Evolutionary conservation across 495 filamentous ascomycete genomes (phyloP).

Genomic region (Aspergillus kassunensis): DNA sequence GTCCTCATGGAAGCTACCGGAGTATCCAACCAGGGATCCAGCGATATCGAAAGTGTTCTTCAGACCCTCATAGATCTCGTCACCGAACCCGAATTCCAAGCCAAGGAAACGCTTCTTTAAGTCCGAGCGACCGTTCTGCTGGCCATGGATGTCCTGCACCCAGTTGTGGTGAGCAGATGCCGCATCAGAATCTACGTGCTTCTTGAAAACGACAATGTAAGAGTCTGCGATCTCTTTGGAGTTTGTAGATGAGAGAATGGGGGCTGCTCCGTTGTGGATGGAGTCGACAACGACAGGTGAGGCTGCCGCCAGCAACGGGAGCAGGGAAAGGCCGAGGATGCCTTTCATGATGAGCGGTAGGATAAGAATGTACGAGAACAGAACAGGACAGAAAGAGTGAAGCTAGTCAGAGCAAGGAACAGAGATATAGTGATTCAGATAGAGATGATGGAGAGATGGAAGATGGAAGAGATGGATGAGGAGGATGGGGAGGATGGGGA

Average conservation of each 20-base stretch:
- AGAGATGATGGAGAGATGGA: constrained; percentile 21
- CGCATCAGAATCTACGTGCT: constrained; percentile 67
- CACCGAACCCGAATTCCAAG: constrained; percentile 53
- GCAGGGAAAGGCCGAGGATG: constrained; percentile 57
- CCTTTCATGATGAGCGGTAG: constrained; percentile 67
- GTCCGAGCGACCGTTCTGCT: constrained; percentile 63
- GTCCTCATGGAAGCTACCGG: constrained; percentile 91
- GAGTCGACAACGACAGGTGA: constrained; percentile 74
- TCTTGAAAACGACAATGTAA: constrained; percentile 98
- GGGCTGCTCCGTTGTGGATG: constrained; percentile 82
- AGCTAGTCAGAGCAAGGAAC: constrained; percentile 20
- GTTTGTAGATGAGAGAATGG: constrained; percentile 76
- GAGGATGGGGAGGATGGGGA: too few relatives aligned
- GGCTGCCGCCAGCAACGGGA: constrained; percentile 65
- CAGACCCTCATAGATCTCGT: constrained; percentile 73
- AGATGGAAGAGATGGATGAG: constrained; percentile 39
- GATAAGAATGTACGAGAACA: constrained; percentile 25
- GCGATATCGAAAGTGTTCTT: constrained; percentile 96
- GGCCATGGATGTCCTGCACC: constrained; percentile 72
- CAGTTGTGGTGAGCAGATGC: constrained; percentile 80
- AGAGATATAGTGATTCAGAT: constrained; percentile 14
- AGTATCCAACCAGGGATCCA: constrained; percentile 79
- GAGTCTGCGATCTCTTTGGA: constrained; percentile 78
- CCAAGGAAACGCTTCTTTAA: constrained; percentile 81
- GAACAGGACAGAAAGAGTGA: constrained; percentile 24